Conservation (phyloP, 805 yeast species). For the Geotrichum ghanense region DNA sequence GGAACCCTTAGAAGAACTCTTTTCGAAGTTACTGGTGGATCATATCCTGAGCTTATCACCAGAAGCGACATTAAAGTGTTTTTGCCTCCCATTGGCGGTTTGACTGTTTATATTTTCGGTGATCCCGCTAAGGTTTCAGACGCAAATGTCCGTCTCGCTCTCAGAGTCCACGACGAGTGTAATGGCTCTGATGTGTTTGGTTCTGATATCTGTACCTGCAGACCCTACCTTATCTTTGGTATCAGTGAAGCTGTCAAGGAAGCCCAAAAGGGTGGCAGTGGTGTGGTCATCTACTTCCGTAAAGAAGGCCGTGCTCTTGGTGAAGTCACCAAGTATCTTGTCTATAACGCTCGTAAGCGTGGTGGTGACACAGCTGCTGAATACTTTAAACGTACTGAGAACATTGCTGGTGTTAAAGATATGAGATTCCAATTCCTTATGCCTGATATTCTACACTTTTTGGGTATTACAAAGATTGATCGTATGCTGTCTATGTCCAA, state of each 20-base stretch:
- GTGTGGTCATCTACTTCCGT: slow-evolving; percentile 53
- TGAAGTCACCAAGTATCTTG: slow-evolving; percentile 58
- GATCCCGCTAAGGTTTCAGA: slow-evolving; percentile 44
- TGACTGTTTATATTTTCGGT: slow-evolving; percentile 56
- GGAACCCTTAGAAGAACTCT: slow-evolving; percentile 44
- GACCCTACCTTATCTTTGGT: slow-evolving; percentile 57
- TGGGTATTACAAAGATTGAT: slow-evolving; percentile 53
- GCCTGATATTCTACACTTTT: slow-evolving; percentile 60
- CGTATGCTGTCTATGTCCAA: slow-evolving; percentile 62
- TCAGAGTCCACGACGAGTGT: slow-evolving; percentile 59
- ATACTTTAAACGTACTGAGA: slow-evolving; percentile 57
- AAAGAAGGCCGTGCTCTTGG: slow-evolving; percentile 63
- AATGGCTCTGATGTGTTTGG: slow-evolving; percentile 63
- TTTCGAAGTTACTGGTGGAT: slow-evolving; percentile 60
- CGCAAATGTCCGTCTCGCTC: slow-evolving; percentile 38
- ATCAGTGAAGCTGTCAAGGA: slow-evolving; percentile 57
- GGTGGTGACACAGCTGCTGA: slow-evolving; percentile 59
- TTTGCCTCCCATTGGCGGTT: slow-evolving; percentile 60
- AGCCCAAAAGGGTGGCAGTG: slow-evolving; percentile 57
- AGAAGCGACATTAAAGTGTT: slow-evolving; percentile 57
- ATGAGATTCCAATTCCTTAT: slow-evolving; percentile 61
- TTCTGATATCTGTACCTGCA: slow-evolving; percentile 57
- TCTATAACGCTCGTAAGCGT: slow-evolving; percentile 60
- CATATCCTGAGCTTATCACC: slow-evolving; percentile 58
- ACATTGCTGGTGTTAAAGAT: slow-evolving; percentile 63